Base-by-base conservation (phyloP, 2,329 filamentous ascomycete genomes). In the Ophiostoma montium region DNA sequence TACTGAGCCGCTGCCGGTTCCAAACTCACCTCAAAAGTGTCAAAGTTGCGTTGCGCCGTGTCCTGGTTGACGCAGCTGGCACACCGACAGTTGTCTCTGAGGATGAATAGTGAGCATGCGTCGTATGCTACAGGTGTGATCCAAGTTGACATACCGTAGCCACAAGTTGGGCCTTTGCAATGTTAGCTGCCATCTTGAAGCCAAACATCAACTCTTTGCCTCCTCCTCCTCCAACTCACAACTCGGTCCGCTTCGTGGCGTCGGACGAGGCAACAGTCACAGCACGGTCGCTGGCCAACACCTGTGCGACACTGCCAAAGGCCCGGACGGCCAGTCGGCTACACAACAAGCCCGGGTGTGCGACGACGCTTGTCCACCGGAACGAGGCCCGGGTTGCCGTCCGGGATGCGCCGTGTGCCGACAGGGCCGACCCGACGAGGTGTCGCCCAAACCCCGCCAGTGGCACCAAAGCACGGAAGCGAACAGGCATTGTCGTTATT, bases 31-130 rank as follows among this genome's bases (percentile, higher is more conserved):
- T 72, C 69, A 57, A 86, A 86, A 0, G 79, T 85, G 57, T 86
- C 74, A 49, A 84, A 70, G 46, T 75, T 73, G 23, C 82, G 69
- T 62, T 89, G 84, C 61, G 72, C 77, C 5, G 84, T 89, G 53
- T 80, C 75, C 50, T 75, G 74, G 61, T 87, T 81, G 21, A 84
- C 70, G 59, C 84, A 88, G 52, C 67, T 61, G 1, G 63, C 57
- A 59, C 84, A 89, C 51, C 78, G 80, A 59, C 84, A 89, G 58
- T 86, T 83, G 57, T 88, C 84, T 54, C 83, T 81, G 23, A 27
- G 4, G 23, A 27, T 27, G 35, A 11, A 42, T 44, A n/a, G 16
- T 44, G 30, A 44, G 42, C 31, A 32, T 12, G n/a, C 1, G 23
- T 16, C 19, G 5, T 3, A 5, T 27, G 23, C 8, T 27, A n/a